phyloP scores from a whole-genome alignment of 2,329 filamentous ascomycete genomes.

The Ophiocordyceps unilateralis region DNA sequence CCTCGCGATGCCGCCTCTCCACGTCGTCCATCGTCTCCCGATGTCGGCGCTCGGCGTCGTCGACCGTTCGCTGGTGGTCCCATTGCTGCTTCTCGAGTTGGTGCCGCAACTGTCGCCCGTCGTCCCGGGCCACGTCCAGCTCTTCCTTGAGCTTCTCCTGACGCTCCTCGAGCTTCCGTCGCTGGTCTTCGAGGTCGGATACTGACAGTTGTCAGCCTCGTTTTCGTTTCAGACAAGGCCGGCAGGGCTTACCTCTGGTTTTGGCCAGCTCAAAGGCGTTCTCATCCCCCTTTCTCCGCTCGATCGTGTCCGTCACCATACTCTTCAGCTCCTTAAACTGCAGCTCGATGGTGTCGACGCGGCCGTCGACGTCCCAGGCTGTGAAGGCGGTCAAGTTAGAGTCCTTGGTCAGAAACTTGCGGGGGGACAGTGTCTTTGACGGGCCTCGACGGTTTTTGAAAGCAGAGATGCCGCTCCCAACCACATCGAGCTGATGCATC shows the following conservation, averaged over 20 bases:
- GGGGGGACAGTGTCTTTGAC: conserved; percentile 24
- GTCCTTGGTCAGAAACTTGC: conserved; percentile 50
- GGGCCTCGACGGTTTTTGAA: conserved; percentile 19
- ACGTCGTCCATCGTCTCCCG: conserved; percentile 21
- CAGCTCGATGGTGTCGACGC: conserved; percentile 59
- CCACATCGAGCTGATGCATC: conserved; percentile 13
- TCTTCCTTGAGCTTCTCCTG: conserved; percentile 44
- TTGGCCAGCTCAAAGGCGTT: conserved; percentile 62
- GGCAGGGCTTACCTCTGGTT: conserved; percentile 42
- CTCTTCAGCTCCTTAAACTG: conserved; percentile 56
- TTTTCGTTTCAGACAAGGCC: no score
- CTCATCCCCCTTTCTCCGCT: conserved; percentile 52
- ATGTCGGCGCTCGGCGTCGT: conserved; percentile 26
- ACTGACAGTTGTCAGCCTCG: conserved; percentile 16
- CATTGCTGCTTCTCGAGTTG: conserved; percentile 19
- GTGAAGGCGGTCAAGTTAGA: conserved; percentile 48
- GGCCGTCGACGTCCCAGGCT: conserved; percentile 68
- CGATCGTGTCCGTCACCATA: conserved; percentile 51
- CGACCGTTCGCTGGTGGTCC: conserved; percentile 30
- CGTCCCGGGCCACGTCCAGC: conserved; percentile 26
- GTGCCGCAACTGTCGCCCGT: conserved; percentile 15
- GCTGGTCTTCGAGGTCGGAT: conserved; percentile 29
- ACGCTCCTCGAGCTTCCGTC: conserved; percentile 26
- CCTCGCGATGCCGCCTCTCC: conserved; percentile 20
- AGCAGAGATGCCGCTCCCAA: conserved; percentile 15